Evolutionary conservation across 306 rosid species (phyloP), one percentile per base, ranked within the genome.

Genomic region (Quercus aquifolioides): DNA sequence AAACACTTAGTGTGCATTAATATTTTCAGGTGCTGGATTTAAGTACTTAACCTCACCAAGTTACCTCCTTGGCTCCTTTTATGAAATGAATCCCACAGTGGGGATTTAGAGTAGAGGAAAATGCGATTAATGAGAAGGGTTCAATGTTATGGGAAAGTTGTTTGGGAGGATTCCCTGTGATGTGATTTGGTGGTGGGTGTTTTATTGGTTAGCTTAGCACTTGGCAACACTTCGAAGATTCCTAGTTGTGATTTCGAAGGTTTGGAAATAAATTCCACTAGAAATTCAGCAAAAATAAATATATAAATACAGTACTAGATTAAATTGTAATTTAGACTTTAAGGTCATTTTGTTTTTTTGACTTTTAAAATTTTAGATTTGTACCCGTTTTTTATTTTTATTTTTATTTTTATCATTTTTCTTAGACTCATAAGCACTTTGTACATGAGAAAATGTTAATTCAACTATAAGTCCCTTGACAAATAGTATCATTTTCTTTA

Each of bases 1-100:
- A 76, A 87, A 77, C 79, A 83, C 0, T 18, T 81, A 70, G 63
- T 71, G 75, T 8, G 81, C 82, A 52, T 14, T 4, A 20, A 51
- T 12, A 54, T 13, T 43, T 14, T 18, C 71, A 18, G 21, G 71
- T 1, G 14, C 51, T n/a, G 9, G 4, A 3, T 67, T n/a, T 23
- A 20, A 26, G 7, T 41, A 2, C 71, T 67, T 10, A 67, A 19
- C 43, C 52, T 35, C 19, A 67, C 51, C 52, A 4, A 19, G 25
- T 19, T 7, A 67, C 71, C 71, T 33, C 11, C 26, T 67, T 19
- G 25, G 49, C 21, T 33, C 15, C 52, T 35, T 31, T 4, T 49
- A 49, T 30, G 35, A 7, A 15, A 18, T 9, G 51, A 67, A 33
- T 67, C 51, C 12, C 35, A 46, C 25, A 3, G 51, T 19, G 8